These are phyloP conservation scores for Peronospora farinosa DNA, from an alignment of 352 stramenopile species.

Conservation along the genomic window DNA sequence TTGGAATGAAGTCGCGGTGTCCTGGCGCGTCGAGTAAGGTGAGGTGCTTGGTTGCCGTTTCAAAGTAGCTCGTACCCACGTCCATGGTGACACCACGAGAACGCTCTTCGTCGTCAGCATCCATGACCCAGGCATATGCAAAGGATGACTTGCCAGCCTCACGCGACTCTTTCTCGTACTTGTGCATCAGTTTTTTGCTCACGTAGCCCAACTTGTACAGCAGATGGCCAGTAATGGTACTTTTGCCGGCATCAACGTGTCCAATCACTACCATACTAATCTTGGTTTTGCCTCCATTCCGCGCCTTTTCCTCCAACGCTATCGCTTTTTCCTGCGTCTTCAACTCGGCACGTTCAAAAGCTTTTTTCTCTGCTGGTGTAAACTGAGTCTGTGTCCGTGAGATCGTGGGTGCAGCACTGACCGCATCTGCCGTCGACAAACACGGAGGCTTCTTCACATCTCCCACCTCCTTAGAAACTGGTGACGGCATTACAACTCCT, in stretches of 20 bases:
- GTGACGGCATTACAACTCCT: conserved; percentile 5
- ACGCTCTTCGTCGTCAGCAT: conserved; percentile 83
- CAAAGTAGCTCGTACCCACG: conserved; percentile 91
- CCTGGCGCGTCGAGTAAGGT: conserved; percentile 95
- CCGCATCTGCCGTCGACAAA: conserved; percentile 21
- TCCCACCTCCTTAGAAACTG: conserved; percentile 1
- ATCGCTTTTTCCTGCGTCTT: conserved; percentile 58
- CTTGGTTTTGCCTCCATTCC: conserved; percentile 52
- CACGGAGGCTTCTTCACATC: conserved; percentile 24
- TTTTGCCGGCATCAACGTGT: conserved; percentile 97
- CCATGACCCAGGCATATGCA: conserved; percentile 93
- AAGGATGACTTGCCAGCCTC: conserved; percentile 93
- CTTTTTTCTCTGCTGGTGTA: conserved; percentile 50
- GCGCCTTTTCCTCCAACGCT: conserved; percentile 42
- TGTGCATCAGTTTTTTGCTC: conserved; percentile 83
- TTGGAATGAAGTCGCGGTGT: conserved; percentile 95
- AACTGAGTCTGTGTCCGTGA: conserved; percentile 41
- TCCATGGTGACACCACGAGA: conserved; percentile 97
- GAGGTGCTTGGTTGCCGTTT: conserved; percentile 86
- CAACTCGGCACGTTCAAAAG: conserved; percentile 61
- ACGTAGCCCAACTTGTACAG: conserved; percentile 89
- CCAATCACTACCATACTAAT: conserved; percentile 95
- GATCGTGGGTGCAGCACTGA: conserved; percentile 20
- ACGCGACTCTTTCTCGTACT: conserved; percentile 88
- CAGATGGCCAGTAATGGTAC: conserved; percentile 94